Percentiles rank a stretch among this genome's conserved stretches.
Evolutionary conservation across 2,329 filamentous ascomycete genomes (phyloP).

Genomic region (Lasiodiplodia sp.): DNA sequence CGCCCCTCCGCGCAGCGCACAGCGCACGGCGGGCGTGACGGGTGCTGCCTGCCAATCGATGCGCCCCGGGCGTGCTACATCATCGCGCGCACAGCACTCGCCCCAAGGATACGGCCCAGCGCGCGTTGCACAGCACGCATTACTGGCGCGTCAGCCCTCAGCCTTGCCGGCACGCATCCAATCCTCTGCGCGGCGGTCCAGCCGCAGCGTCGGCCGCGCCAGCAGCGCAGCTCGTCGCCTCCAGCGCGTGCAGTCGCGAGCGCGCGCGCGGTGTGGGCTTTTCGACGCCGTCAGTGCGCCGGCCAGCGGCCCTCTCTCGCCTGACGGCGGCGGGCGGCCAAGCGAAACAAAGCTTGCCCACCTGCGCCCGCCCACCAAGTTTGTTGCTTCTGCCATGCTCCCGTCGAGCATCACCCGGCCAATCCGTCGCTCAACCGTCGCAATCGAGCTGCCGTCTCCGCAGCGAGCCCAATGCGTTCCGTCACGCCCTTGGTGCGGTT

Average conservation of each 20-base stretch:
- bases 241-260: neutral
- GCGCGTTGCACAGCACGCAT: slow-evolving; percentile 9
- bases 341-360: slow-evolving; percentile 12
- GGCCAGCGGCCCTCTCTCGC: slow-evolving; percentile 17
- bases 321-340: slow-evolving; percentile 2
- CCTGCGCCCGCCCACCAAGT: neutral
- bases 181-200: neutral
- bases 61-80: slow-evolving; percentile 18
- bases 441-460: neutral
- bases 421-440: slow-evolving; percentile 16
- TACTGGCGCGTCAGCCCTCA: slow-evolving; percentile 16
- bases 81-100: slow-evolving; percentile 18
- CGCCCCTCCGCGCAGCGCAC: slow-evolving; percentile 15
- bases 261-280: neutral
- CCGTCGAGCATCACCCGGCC: slow-evolving; percentile 9
- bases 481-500: slow-evolving; percentile 15
- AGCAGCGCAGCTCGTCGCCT: neutral
- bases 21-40: slow-evolving; percentile 2
- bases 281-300: slow-evolving; percentile 14
- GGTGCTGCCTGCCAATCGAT: slow-evolving; percentile 20
- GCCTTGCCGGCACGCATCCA: slow-evolving; percentile 9
- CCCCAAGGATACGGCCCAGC: too few relatives aligned
- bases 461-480: slow-evolving; percentile 6
- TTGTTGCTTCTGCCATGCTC: neutral
- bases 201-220: neutral